Base-by-base conservation (phyloP, 73 alveolate species). In the Tetrahymena thermophila region DNA sequence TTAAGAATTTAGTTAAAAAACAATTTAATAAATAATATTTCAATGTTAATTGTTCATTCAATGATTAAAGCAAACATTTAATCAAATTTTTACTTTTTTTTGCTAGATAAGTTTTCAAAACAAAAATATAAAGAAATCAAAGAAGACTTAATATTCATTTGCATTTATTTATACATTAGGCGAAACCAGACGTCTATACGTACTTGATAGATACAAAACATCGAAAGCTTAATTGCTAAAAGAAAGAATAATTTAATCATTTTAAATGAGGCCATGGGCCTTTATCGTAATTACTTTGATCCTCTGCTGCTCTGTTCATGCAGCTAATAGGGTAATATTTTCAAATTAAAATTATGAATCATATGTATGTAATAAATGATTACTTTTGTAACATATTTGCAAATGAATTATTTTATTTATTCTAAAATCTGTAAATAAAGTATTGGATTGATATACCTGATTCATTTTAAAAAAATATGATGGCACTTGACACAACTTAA, bases 231-330 rank as follows among this genome's bases (percentile, higher is more conserved):
- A 50, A 50, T 15, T 50, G 89, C 89, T 25, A 71, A 71, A 28
- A 11, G 11, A 71, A 71, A 28, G 37, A 71, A 71, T 71, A 19
- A 71, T 31, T 31, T 71, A 23, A 71, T 71, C 23, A 28, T 3
- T 28, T 23, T 71, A 71, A 71, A 71, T 71, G 89, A 71, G 89
- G 89, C 89, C 89, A 71, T 71, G 89, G 89, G 89, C 89, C 89
- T 71, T 71, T 31, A 71, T 71, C 89, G 89, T n/a, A 28, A 71
- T 25, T 28, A 11, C 37, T 31, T 71, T 31, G 89, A 71, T 71
- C 42, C n/a, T 31, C 89, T 71, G 89, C 40, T 71, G 89, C 89
- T 71, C 23, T 25, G 37, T 71, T 34, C 31, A 28, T 19, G 89
- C 89, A 31, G 17, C 40, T 2, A 71, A 71, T 71, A 71, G 89